Percentiles rank a stretch among this genome's conserved stretches.
Conservation (phyloP, 148 eudicot species). For the Silene conica region DNA sequence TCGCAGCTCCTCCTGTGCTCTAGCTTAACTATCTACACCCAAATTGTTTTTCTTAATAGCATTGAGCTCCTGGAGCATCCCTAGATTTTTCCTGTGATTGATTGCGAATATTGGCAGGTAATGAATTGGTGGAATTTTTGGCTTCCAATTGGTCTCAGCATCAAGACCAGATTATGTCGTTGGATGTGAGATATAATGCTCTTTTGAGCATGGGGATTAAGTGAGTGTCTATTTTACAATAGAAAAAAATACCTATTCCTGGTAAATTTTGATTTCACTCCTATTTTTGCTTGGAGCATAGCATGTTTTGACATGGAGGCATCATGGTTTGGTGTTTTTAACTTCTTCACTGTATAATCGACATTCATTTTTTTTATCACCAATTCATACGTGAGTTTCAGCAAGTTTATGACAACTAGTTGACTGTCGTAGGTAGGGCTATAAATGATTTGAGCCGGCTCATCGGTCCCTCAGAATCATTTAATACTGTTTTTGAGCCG, state of each 20-base stretch:
- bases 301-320: not conserved
- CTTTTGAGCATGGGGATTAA: conserved; percentile 47
- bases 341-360: not conserved
- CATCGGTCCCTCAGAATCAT: too few relatives aligned
- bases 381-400: not conserved
- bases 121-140: conserved; percentile 56
- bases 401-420: not conserved
- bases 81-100: not conserved
- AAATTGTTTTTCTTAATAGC: not conserved
- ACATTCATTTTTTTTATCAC: not conserved
- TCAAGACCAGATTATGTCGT: conserved; percentile 56
- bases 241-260: not conserved
- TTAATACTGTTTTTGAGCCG: too few relatives aligned
- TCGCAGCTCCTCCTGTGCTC: not conserved
- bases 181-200: conserved; percentile 61
- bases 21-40: not conserved
- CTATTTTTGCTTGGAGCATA: not conserved
- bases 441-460: too few relatives aligned
- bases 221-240: conserved; percentile 47
- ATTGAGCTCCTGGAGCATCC: not conserved
- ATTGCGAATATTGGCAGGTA: conserved; percentile 29
- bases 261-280: conserved; percentile 1
- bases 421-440: not conserved
- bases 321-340: not conserved
- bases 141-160: conserved; percentile 51